These are phyloP conservation scores for Acer campestre DNA, from an alignment of 345 rosid genomes.

Conservation along the genomic window DNA sequence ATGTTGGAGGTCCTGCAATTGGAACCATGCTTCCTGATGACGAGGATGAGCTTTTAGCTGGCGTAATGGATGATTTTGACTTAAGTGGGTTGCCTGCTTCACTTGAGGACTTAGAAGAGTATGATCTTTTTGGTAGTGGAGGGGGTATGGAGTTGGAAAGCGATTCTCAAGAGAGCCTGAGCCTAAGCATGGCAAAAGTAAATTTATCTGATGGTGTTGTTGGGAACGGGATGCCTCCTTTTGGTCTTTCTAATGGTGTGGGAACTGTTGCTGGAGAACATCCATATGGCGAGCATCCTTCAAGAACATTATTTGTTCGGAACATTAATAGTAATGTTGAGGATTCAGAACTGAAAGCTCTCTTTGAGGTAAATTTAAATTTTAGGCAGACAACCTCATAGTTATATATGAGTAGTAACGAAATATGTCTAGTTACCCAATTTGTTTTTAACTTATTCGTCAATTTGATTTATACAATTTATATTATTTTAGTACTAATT, in stretches of 20 bases:
- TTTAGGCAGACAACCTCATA: constrained; percentile 6
- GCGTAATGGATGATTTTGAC: constrained; percentile 72
- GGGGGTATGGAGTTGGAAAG: constrained; percentile 78
- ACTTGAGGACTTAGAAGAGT: constrained; percentile 70
- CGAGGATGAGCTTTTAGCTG: constrained; percentile 68
- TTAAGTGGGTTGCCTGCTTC: constrained; percentile 54
- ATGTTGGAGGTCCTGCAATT: constrained; percentile 39
- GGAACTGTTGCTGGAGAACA: constrained; percentile 77
- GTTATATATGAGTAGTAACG: background rate
- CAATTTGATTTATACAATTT: background rate
- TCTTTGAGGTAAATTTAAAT: constrained; percentile 57
- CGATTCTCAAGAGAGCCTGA: constrained; percentile 49
- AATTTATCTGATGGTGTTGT: constrained; percentile 46
- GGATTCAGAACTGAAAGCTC: constrained; percentile 57
- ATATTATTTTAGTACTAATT: constrained; percentile 13
- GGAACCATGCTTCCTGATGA: constrained; percentile 67
- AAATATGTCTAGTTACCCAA: background rate
- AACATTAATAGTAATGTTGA: constrained; percentile 78
- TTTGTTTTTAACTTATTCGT: background rate
- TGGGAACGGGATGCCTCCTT: constrained; percentile 51
- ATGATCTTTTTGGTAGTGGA: constrained; percentile 68
- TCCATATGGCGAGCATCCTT: constrained; percentile 83
- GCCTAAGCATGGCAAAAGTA: constrained; percentile 43
- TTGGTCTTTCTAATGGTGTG: constrained; percentile 49
- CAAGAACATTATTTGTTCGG: constrained; percentile 77